Percentiles rank a stretch among this genome's conserved stretches.
Conservation (phyloP, 1,284 basidiomycete species). For the Apiotrichum domesticum region DNA sequence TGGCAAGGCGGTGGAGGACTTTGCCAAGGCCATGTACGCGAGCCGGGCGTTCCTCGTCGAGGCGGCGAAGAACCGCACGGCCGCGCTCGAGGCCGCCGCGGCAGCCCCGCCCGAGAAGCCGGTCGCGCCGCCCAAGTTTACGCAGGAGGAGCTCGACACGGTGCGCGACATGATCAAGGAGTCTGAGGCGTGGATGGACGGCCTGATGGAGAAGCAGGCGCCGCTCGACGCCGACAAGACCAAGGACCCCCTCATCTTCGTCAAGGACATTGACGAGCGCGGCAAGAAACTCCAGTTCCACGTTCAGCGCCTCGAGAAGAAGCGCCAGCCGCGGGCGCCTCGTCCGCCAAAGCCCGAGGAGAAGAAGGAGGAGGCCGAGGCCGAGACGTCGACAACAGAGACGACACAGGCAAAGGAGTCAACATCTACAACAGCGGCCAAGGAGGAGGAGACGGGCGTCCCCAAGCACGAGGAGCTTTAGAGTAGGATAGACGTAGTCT, state of each 20-base stretch:
- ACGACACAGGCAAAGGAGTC: not conserved
- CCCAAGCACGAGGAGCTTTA: conserved; percentile 11
- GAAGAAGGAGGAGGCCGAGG: not conserved
- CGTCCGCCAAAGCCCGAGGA: conserved; percentile 1
- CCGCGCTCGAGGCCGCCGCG: conserved; percentile 52
- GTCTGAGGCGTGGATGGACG: conserved; percentile 71
- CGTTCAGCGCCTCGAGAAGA: conserved; percentile 41
- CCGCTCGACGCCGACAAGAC: conserved; percentile 62
- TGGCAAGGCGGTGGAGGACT: conserved; percentile 57
- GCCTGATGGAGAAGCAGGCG: conserved; percentile 67
- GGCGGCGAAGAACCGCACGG: conserved; percentile 57
- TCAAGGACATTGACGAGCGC: conserved; percentile 71
- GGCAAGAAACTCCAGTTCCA: conserved; percentile 71
- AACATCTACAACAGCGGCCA: not conserved
- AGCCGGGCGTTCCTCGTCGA: conserved; percentile 72
- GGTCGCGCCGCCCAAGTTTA: conserved; percentile 68
- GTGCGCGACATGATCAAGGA: conserved; percentile 69
- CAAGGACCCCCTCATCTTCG: conserved; percentile 67
- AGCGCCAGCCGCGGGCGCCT: conserved; percentile 12
- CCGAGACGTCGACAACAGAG: not conserved
- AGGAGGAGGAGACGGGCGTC: not conserved
- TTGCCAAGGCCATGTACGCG: conserved; percentile 59
- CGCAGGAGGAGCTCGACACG: conserved; percentile 66
- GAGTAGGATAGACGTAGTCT: not conserved
- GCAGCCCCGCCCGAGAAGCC: conserved; percentile 29